Conservation (phyloP, 129 eudicot species). For the Silybum marianum region DNA sequence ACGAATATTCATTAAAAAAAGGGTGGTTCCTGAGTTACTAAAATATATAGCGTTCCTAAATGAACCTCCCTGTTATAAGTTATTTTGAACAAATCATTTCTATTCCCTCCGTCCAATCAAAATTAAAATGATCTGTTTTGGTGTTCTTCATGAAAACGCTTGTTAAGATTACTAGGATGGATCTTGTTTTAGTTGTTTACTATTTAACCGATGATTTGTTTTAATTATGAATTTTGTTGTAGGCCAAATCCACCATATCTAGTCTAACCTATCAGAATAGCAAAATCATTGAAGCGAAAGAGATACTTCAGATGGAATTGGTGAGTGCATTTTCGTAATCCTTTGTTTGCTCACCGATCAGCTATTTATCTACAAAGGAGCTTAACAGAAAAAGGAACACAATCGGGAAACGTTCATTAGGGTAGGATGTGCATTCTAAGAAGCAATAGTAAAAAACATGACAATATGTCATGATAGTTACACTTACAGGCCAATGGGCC, state of each 20-base stretch:
- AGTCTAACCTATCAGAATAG: conserved; percentile 59
- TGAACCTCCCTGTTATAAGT: background rate
- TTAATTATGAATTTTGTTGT: conserved; percentile 15
- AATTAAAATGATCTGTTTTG: conserved; percentile 3
- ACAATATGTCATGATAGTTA: too few species aligned
- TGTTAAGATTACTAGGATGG: background rate
- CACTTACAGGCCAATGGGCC: too few species aligned
- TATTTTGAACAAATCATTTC: background rate
- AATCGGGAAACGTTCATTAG: background rate
- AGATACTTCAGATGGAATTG: conserved; percentile 54
- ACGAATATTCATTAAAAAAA: too few species aligned
- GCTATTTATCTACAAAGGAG: background rate
- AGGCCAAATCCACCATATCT: conserved; percentile 54
- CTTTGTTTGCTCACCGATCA: background rate
- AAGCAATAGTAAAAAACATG: background rate
- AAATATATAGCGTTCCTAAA: too few species aligned
- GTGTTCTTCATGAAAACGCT: background rate
- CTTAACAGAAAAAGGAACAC: background rate
- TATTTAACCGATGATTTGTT: background rate
- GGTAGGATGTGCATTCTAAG: too few species aligned
- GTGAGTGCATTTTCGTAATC: conserved; percentile 32
- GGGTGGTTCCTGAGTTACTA: too few species aligned
- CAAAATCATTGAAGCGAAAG: conserved; percentile 49
- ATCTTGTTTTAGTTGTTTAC: background rate
- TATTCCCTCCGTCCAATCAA: too few species aligned